phyloP scores from a whole-genome alignment of 441 rosid genomes.

The Gossypium schwendimanii region DNA sequence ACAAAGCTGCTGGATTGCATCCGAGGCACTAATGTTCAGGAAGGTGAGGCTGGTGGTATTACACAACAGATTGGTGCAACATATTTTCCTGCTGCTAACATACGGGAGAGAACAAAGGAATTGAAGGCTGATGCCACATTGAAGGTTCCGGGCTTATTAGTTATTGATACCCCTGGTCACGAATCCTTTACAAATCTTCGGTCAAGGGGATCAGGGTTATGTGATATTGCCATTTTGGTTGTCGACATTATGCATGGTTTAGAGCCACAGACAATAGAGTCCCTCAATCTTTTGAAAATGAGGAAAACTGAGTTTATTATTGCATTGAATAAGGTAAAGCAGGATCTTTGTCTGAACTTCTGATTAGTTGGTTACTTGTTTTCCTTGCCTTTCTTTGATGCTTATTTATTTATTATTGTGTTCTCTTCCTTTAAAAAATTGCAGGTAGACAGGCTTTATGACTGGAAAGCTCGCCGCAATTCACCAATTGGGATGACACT shows the following conservation, averaged over 20 bases:
- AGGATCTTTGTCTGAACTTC: neutral
- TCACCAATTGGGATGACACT: slow-evolving; percentile 68
- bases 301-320: slow-evolving; percentile 89
- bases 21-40: slow-evolving; percentile 95
- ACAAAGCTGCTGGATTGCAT: slow-evolving; percentile 93
- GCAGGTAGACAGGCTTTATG: slow-evolving; percentile 92
- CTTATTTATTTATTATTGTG: neutral
- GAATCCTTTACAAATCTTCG: slow-evolving; percentile 88
- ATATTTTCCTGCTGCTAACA: slow-evolving; percentile 85
- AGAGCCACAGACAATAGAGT: slow-evolving; percentile 90
- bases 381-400: neutral
- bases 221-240: slow-evolving; percentile 95
- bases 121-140: slow-evolving; percentile 85
- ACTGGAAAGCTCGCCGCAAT: slow-evolving; percentile 75
- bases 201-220: slow-evolving; percentile 89
- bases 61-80: slow-evolving; percentile 99
- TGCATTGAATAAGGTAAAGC: slow-evolving; percentile 80
- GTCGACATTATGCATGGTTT: slow-evolving; percentile 96
- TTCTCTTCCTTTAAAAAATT: slow-evolving; percentile 7
- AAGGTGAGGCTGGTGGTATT: slow-evolving; percentile 98
- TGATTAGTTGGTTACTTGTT: neutral
- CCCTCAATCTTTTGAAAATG: slow-evolving; percentile 79
- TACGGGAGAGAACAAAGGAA: slow-evolving; percentile 93
- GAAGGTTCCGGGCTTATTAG: slow-evolving; percentile 92
- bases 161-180: slow-evolving; percentile 97